Conservation (phyloP, 441 rosid genomes). For the Gossypium schwendimanii region DNA sequence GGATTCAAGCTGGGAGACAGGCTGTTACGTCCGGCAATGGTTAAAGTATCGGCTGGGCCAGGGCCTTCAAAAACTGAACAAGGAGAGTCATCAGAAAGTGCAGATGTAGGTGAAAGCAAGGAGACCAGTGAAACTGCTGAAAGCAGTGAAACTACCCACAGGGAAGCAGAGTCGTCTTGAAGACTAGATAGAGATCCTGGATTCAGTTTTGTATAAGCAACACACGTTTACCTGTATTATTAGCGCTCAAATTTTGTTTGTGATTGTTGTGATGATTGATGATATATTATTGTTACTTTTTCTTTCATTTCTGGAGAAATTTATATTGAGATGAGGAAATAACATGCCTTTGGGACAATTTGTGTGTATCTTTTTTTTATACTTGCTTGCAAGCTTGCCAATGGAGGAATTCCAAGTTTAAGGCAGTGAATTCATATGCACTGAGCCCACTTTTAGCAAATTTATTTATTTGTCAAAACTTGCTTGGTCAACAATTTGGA, state of each 20-base stretch:
- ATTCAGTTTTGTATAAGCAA: slow-evolving; percentile 34
- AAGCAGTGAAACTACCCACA: slow-evolving; percentile 22
- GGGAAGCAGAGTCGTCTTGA: slow-evolving; percentile 35
- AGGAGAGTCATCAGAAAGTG: slow-evolving; percentile 30
- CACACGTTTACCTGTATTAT: neutral
- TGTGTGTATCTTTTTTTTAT: neutral
- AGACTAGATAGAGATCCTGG: neutral
- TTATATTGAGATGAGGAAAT: neutral
- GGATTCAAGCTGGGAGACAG: slow-evolving; percentile 84
- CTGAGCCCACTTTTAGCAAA: too few relatives aligned
- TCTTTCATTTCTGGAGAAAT: slow-evolving; percentile 5
- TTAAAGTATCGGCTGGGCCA: slow-evolving; percentile 92
- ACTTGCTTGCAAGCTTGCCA: neutral
- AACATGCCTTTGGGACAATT: neutral
- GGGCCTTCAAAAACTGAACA: slow-evolving; percentile 56
- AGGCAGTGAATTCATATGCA: too few relatives aligned
- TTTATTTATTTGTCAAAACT: too few relatives aligned
- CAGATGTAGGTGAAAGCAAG: slow-evolving; percentile 6
- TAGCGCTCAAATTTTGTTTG: slow-evolving; percentile 12
- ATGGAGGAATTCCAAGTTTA: too few relatives aligned
- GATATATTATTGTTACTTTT: neutral
- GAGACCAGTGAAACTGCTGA: slow-evolving; percentile 23
- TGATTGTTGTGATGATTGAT: neutral
- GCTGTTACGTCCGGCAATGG: slow-evolving; percentile 91
- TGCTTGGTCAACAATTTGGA: too few relatives aligned